Evolutionary conservation across 805 yeast species (phyloP).

Genomic region (Candida sakaeoensis): DNA sequence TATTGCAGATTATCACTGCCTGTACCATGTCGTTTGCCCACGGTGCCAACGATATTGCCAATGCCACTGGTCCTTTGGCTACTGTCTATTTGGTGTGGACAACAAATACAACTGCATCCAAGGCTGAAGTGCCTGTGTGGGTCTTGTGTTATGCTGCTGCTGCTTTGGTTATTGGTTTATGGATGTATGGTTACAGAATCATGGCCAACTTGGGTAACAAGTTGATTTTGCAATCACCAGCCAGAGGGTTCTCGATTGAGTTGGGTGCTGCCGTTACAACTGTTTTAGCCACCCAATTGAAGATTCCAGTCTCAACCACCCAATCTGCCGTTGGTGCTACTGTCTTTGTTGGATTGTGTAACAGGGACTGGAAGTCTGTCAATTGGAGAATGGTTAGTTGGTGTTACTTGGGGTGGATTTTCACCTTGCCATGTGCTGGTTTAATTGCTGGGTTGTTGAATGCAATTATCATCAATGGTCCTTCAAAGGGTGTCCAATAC

Average conservation of each 20-base stretch:
- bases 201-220: conserved; percentile 72
- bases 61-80: conserved; percentile 73
- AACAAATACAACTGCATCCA: conserved; percentile 40
- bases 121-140: conserved; percentile 69
- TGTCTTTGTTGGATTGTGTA: conserved; percentile 71
- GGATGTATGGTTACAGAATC: conserved; percentile 70
- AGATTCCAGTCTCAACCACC: conserved; percentile 73
- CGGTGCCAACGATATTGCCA: conserved; percentile 77
- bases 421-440: conserved; percentile 74
- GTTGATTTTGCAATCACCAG: conserved; percentile 70
- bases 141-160: conserved; percentile 64
- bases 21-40: conserved; percentile 80
- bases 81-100: conserved; percentile 63
- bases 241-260: conserved; percentile 75
- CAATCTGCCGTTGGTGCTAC: conserved; percentile 79
- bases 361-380: conserved; percentile 56
- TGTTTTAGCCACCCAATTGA: conserved; percentile 69
- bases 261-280: conserved; percentile 75
- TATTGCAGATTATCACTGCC: conserved; percentile 70
- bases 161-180: conserved; percentile 61
- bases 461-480: conserved; percentile 64
- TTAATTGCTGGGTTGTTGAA: conserved; percentile 63
- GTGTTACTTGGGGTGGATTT: conserved; percentile 69
- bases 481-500: conserved; percentile 36
- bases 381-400: conserved; percentile 76